These are phyloP conservation scores for Xylaria sp. DNA, from an alignment of 2,329 filamentous ascomycete species.

Conservation along the genomic window DNA sequence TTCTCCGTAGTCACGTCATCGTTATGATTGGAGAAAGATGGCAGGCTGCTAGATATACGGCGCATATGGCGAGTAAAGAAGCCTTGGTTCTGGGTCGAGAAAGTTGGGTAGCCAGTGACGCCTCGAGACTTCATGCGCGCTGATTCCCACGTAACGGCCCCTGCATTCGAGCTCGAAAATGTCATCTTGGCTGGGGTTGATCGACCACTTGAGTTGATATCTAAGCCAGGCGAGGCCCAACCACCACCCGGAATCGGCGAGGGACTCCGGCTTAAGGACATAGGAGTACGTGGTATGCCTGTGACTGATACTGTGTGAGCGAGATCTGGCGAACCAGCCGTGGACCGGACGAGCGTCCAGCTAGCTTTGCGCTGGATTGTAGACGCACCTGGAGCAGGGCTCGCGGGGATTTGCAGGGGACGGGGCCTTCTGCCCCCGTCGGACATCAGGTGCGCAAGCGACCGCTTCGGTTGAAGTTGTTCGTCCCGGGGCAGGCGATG, in stretches of 20 bases:
- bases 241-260: slow-evolving; percentile 86
- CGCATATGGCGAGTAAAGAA: slow-evolving; percentile 90
- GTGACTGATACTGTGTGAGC: slow-evolving; percentile 37
- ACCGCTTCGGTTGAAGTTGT: slow-evolving; percentile 51
- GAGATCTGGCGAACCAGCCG: slow-evolving; percentile 25
- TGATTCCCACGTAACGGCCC: slow-evolving; percentile 80
- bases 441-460: slow-evolving; percentile 51
- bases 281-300: slow-evolving; percentile 69
- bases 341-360: slow-evolving; percentile 20
- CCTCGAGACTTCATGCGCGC: slow-evolving; percentile 81
- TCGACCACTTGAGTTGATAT: slow-evolving; percentile 74
- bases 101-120: slow-evolving; percentile 80
- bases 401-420: slow-evolving; percentile 55
- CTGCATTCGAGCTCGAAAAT: slow-evolving; percentile 63
- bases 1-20: slow-evolving; percentile 74
- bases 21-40: slow-evolving; percentile 70
- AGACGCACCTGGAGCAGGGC: slow-evolving; percentile 67
- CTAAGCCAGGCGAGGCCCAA: slow-evolving; percentile 86
- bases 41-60: slow-evolving; percentile 81
- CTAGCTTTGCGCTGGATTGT: slow-evolving; percentile 30
- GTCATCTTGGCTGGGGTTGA: slow-evolving; percentile 70
- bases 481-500: slow-evolving; percentile 57
- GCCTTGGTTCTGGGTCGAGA: slow-evolving; percentile 82
- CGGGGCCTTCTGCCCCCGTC: slow-evolving; percentile 56
- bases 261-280: slow-evolving; percentile 89